These are phyloP conservation scores for Boletus pseudopeckii DNA, from an alignment of 768 basidiomycete genomes.

Conservation along the genomic window DNA sequence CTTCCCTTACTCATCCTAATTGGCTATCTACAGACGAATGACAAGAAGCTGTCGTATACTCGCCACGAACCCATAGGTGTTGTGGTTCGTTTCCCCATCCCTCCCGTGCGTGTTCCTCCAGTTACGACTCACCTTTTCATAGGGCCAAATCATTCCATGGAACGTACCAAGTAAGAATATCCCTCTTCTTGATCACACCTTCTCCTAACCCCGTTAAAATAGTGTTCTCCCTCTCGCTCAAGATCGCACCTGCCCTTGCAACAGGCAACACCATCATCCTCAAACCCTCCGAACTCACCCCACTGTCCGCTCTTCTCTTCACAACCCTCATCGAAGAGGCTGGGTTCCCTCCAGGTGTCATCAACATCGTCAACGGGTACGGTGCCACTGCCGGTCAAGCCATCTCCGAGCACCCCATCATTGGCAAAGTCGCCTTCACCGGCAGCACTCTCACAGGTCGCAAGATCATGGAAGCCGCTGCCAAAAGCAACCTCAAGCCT, in stretches of 20 bases:
- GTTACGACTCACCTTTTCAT: not conserved
- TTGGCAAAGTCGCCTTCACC: conserved; percentile 9
- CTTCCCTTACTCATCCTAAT: not conserved
- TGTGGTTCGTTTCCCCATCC: conserved; percentile 2
- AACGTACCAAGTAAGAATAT: conserved; percentile 4
- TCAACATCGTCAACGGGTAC: conserved; percentile 7
- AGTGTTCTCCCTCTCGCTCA: conserved; percentile 10
- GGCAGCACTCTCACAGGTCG: conserved; percentile 11
- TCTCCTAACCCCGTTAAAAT: not conserved
- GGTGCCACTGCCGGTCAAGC: conserved; percentile 8
- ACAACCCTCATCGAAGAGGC: conserved; percentile 3
- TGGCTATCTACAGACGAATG: not conserved
- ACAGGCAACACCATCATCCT: conserved; percentile 9
- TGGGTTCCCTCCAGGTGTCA: conserved; percentile 8
- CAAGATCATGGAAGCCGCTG: conserved; percentile 12
- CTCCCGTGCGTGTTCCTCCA: not conserved
- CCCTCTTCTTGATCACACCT: not conserved
- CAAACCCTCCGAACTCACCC: conserved; percentile 11
- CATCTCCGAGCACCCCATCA: conserved; percentile 6
- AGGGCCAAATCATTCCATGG: conserved; percentile 15
- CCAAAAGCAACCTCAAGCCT: conserved; percentile 11
- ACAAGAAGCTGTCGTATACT: conserved; percentile 6
- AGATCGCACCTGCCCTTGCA: conserved; percentile 10
- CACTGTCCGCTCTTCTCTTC: conserved; percentile 7
- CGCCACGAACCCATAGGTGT: conserved; percentile 12